Conservation (phyloP, 139 green algal species). For the Chlorella vulgaris region DNA sequence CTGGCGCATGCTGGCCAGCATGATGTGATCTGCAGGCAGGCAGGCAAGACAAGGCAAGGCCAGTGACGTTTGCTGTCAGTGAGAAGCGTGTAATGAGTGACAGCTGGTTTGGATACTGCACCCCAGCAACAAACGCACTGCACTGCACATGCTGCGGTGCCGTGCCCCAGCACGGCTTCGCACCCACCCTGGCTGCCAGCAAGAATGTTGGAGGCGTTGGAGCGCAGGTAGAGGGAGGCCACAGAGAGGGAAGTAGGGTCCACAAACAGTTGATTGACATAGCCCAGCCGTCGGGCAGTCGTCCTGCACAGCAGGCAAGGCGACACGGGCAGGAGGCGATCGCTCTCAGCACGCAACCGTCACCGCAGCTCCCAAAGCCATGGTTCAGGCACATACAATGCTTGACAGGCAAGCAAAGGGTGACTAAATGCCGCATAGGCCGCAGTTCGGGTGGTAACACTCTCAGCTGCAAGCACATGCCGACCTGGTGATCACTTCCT, state of each 20-base stretch:
- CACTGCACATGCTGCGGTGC: too few species aligned
- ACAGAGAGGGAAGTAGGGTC: slow-evolving; percentile 59
- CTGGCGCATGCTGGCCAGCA: slow-evolving; percentile 63
- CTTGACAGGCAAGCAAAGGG: not conserved
- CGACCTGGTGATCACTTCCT: slow-evolving; percentile 45
- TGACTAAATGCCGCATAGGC: not conserved
- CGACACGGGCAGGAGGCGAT: too few species aligned
- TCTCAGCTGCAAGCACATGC: not conserved
- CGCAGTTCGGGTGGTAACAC: not conserved
- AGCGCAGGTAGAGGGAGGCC: slow-evolving; percentile 68
- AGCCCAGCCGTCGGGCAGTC: slow-evolving; percentile 62
- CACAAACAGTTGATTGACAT: slow-evolving; percentile 67
- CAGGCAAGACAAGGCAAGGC: too few species aligned
- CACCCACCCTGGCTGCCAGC: not conserved
- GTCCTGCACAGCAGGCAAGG: slow-evolving; percentile 41
- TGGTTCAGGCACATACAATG: too few species aligned
- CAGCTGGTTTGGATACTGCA: too few species aligned
- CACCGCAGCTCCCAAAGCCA: too few species aligned
- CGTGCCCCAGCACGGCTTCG: too few species aligned
- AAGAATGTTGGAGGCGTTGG: slow-evolving; percentile 32
- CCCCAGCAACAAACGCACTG: too few species aligned
- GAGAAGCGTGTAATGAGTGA: too few species aligned
- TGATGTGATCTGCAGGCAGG: slow-evolving; percentile 55
- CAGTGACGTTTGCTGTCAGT: too few species aligned
- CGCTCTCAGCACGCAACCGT: too few species aligned